These are phyloP conservation scores for Heracleum sosnowskyi DNA, from an alignment of 129 eudicot species.

Conservation along the genomic window DNA sequence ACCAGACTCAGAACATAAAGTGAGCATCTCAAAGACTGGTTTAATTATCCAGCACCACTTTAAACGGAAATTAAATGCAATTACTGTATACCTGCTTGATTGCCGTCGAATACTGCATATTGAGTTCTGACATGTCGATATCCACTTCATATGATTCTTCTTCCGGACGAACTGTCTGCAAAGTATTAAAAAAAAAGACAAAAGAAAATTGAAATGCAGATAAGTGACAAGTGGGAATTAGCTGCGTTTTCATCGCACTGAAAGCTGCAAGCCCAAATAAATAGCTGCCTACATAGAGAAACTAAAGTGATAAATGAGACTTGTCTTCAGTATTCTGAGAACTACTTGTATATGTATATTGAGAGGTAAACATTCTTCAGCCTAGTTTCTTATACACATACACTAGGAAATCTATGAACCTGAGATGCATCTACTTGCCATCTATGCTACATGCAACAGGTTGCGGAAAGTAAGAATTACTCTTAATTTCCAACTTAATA, in stretches of 20 bases:
- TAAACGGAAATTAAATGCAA: background rate
- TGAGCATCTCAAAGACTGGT: background rate
- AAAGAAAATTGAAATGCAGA: background rate
- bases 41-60: background rate
- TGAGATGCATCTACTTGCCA: background rate
- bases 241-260: background rate
- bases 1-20: background rate
- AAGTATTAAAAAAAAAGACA: background rate
- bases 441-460: background rate
- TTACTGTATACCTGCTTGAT: slow-evolving; percentile 34
- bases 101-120: slow-evolving; percentile 25
- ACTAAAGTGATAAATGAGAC: too few species aligned
- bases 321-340: background rate
- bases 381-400: background rate
- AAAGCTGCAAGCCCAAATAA: background rate
- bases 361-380: background rate
- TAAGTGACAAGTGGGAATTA: background rate
- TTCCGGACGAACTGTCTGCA: slow-evolving; percentile 51
- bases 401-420: background rate
- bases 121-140: slow-evolving; percentile 51
- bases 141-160: slow-evolving; percentile 56
- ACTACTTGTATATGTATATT: background rate
- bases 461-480: too few species aligned
- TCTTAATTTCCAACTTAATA: background rate
- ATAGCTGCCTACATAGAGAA: background rate